phyloP scores from a whole-genome alignment of 352 stramenopile genomes.

The Globisporangium irregulare region DNA sequence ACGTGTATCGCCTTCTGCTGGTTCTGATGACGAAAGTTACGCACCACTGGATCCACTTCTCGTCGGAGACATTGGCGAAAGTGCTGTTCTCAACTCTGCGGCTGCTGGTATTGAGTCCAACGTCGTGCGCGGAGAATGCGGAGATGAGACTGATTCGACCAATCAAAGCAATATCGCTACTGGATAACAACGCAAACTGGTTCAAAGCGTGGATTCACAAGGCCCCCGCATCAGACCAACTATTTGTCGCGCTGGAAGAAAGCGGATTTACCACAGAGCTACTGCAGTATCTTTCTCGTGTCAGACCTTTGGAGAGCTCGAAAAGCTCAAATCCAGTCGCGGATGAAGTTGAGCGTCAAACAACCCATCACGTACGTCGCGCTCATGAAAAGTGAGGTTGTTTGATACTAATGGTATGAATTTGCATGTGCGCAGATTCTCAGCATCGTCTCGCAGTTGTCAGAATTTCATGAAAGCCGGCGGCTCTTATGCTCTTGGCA shows the following conservation, averaged over 20 bases:
- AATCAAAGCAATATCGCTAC: constrained; percentile 29
- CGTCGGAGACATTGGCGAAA: constrained; percentile 36
- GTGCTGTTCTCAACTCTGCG: constrained; percentile 40
- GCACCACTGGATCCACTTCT: constrained; percentile 61
- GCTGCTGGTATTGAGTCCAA: constrained; percentile 42
- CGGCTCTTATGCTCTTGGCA: constrained; percentile 27
- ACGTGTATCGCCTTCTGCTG: constrained; percentile 45
- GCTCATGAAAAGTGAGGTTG: no score
- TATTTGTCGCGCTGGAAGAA: constrained; percentile 38
- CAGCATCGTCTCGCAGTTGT: constrained; percentile 26
- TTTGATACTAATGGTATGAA: background rate
- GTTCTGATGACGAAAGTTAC: constrained; percentile 30
- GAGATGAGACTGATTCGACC: constrained; percentile 24
- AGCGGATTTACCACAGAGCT: constrained; percentile 34
- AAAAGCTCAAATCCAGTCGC: constrained; percentile 7
- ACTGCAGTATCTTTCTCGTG: constrained; percentile 38
- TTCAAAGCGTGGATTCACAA: constrained; percentile 49
- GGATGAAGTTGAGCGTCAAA: constrained; percentile 21
- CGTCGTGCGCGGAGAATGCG: constrained; percentile 15
- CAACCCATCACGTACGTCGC: constrained; percentile 29
- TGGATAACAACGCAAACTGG: constrained; percentile 39
- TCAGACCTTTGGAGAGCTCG: constrained; percentile 26
- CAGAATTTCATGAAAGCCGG: constrained; percentile 29
- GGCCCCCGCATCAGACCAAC: constrained; percentile 26
- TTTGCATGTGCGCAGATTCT: constrained; percentile 20